Conservation (phyloP, 129 eudicot species). For the Artemisia tridentata region DNA sequence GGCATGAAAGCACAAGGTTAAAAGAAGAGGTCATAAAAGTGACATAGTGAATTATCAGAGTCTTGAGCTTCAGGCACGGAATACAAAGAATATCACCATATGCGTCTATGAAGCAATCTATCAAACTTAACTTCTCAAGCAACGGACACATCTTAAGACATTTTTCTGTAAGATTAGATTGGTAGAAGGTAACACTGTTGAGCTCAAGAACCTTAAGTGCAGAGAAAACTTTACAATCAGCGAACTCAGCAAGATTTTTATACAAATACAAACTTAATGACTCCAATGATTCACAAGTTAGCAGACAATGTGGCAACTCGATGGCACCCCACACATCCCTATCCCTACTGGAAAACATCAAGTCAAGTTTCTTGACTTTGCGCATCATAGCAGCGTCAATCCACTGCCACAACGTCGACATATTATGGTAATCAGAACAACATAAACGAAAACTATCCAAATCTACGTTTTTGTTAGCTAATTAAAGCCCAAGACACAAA, state of each 20-base stretch:
- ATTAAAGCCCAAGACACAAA: neutral
- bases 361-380: constrained; percentile 5
- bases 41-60: neutral
- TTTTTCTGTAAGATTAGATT: no score
- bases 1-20: no score
- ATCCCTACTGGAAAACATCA: neutral
- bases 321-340: no score
- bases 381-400: neutral
- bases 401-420: neutral
- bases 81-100: no score
- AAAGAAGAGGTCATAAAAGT: no score
- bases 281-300: neutral
- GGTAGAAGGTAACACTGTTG: neutral
- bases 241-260: no score
- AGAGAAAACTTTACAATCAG: neutral
- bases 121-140: constrained; percentile 1
- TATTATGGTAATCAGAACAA: neutral
- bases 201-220: neutral
- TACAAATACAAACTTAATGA: neutral
- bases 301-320: neutral
- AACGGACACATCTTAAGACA: neutral
- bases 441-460: neutral
- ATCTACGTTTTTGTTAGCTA: neutral
- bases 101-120: neutral
- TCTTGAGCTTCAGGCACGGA: neutral